Evolutionary conservation across 176 grass and related monocot species (phyloP), one percentile per base, ranked within the genome.

Genomic region (Elaeis guineensis): DNA sequence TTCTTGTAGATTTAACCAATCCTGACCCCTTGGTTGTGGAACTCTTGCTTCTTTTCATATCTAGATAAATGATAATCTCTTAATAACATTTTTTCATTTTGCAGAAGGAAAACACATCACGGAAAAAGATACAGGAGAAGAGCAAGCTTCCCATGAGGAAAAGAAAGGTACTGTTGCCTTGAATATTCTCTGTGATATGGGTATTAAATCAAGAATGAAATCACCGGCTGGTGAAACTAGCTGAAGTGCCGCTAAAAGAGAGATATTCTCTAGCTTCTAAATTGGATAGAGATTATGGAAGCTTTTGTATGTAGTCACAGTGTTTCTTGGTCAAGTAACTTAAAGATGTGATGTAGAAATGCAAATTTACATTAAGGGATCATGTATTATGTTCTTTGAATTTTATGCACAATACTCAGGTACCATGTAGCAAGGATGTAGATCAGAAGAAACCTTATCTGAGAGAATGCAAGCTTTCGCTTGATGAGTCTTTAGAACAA

Each of bases 401-500:
- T 17, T 48, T 57, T 0, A 21, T 68, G 21, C 28, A 17, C 2
- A 54, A 17, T 21, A 23, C 72, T 66, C 56, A 98, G 94, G 85
- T 83, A 55, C 64, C 67, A 73, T 74, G 52, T 74, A 73, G 69
- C 54, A 89, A 72, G 69, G 67, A 59, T 78, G 53, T 74, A 59
- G 57, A 21, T 78, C 63, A 3, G 35, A 78, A 83, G 77, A 76
- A 78, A 59, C 56, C 77, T 59, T 48, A 66, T 70, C 44, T 24
- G 58, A 64, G 72, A 61, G 85, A 81, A 28, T 98, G 94, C 51
- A 83, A 84, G 69, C 94, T 98, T 78, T 81, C 82, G 67, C 66
- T 78, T 64, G 76, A 86, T 81, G 62, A 79, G 58, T 80, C 59
- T 4, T 81, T 56, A 50, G 88, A 89, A 70, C 70, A 70, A 62